Percentiles rank a stretch among this genome's conserved stretches.
Evolutionary conservation across 148 eudicot genomes (phyloP).

Genomic region (Silene conica): DNA sequence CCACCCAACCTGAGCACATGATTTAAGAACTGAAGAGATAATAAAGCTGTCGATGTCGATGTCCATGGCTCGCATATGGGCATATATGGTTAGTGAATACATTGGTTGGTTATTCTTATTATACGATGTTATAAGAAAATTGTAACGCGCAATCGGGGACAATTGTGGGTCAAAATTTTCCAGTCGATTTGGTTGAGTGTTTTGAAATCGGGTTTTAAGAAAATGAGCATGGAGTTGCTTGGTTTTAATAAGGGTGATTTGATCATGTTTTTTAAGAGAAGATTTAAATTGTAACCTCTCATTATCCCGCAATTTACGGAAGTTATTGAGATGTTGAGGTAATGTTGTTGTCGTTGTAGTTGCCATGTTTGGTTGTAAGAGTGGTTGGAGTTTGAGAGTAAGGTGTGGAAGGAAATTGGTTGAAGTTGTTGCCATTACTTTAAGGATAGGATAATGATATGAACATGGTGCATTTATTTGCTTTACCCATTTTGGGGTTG

Average conservation of each 20-base stretch:
- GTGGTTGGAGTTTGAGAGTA: constrained; percentile 9
- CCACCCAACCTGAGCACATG: constrained; percentile 24
- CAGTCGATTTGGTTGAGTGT: background rate
- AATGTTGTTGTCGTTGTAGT: background rate
- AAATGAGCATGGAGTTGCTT: constrained; percentile 31
- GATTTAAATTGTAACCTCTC: background rate
- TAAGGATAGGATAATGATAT: background rate
- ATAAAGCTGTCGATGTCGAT: constrained; percentile 28
- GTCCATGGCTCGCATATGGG: constrained; percentile 15
- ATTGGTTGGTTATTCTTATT: constrained; percentile 22
- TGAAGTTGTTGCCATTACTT: constrained; percentile 21
- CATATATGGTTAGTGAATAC: constrained; percentile 25
- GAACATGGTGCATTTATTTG: background rate
- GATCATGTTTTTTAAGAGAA: constrained; percentile 12
- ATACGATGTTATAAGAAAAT: constrained; percentile 33
- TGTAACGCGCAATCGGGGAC: constrained; percentile 30
- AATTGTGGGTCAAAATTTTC: constrained; percentile 6
- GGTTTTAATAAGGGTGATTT: constrained; percentile 20
- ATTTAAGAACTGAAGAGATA: constrained; percentile 26
- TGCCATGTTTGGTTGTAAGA: constrained; percentile 7
- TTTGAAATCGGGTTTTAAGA: constrained; percentile 29
- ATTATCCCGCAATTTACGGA: too few relatives aligned
- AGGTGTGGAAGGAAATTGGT: constrained; percentile 10
- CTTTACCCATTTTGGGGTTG: background rate
- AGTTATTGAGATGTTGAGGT: too few relatives aligned